phyloP scores from a whole-genome alignment of 805 yeast genomes.

The Crinitomyces ghanaensis region DNA sequence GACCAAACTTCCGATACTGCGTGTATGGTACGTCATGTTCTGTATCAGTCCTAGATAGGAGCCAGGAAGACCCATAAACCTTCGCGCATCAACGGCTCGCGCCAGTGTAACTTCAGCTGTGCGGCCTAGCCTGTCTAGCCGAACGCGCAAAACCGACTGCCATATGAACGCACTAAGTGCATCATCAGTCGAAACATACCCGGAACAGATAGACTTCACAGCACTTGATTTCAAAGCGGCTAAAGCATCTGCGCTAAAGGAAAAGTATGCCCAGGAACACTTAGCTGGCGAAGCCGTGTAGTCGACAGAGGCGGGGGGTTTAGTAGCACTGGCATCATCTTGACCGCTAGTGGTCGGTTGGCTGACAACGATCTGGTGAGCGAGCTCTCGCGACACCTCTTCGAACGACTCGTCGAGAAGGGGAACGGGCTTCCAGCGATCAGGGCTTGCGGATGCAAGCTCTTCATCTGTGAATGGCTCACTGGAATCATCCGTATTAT shows the following conservation, averaged over 20 bases:
- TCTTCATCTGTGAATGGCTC: slow-evolving; percentile 5
- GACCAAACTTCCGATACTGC: slow-evolving; percentile 1
- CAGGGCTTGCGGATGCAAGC: slow-evolving; percentile 1
- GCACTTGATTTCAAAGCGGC: slow-evolving; percentile 4
- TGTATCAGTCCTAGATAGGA: slow-evolving; percentile 8
- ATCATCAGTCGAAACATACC: slow-evolving; percentile 9
- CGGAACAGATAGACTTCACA: neutral
- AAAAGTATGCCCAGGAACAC: slow-evolving; percentile 6
- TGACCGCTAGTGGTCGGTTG: neutral
- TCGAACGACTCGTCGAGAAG: neutral
- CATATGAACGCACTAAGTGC: slow-evolving; percentile 8
- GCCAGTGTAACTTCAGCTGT: neutral
- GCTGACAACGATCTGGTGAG: neutral
- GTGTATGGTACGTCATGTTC: slow-evolving; percentile 6
- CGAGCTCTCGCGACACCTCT: slow-evolving; percentile 2
- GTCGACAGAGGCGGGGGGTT: neutral
- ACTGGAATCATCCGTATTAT: no score
- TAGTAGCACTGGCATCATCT: neutral
- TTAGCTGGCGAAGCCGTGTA: neutral
- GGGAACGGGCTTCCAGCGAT: slow-evolving; percentile 3
- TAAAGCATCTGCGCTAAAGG: slow-evolving; percentile 1
- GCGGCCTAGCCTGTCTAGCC: slow-evolving; percentile 1
- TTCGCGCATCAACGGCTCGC: slow-evolving; percentile 8
- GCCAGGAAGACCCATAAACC: slow-evolving; percentile 2
- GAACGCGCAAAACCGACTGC: slow-evolving; percentile 4